Percentiles rank a stretch among this genome's conserved stretches.
Evolutionary conservation across 2,329 filamentous ascomycete species (phyloP).

Genomic region (Penicillium oxalicum): DNA sequence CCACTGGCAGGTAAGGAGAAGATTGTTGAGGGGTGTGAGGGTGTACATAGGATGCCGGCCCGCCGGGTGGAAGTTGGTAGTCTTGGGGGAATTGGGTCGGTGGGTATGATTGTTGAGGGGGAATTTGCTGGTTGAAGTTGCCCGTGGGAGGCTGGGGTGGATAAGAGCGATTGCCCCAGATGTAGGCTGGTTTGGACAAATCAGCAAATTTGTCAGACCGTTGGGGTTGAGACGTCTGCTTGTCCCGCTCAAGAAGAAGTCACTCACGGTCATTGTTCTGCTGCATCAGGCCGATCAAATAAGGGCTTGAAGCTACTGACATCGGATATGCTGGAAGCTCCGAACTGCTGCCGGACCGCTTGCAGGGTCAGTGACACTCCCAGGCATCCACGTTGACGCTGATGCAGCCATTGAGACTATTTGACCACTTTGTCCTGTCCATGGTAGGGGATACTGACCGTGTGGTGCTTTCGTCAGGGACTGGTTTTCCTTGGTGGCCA

Average conservation of each 20-base stretch:
- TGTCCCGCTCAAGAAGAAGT: background rate
- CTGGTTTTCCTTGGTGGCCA: constrained; percentile 5
- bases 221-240: too few relatives aligned
- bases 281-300: constrained; percentile 25
- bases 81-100: constrained; percentile 20
- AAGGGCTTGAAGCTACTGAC: constrained; percentile 19
- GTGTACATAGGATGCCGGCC: constrained; percentile 11
- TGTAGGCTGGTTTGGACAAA: constrained; percentile 26
- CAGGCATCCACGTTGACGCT: too few relatives aligned
- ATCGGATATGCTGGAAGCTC: constrained; percentile 17
- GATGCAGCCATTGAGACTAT: too few relatives aligned
- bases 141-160: constrained; percentile 24
- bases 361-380: background rate
- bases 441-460: constrained; percentile 7
- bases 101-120: constrained; percentile 22
- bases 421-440: too few relatives aligned
- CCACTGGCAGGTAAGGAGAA: constrained; percentile 10
- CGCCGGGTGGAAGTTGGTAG: constrained; percentile 21
- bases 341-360: constrained; percentile 10
- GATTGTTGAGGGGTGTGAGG: constrained; percentile 11
- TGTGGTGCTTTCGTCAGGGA: constrained; percentile 2
- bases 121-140: constrained; percentile 23
- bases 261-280: constrained; percentile 27
- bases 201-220: background rate
- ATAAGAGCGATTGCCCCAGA: constrained; percentile 26